Percentiles rank a stretch among this genome's conserved stretches.
These are phyloP conservation scores for Entelexis paramagnoliae DNA, from an alignment of 1,139 yeast genomes.

Conservation along the genomic window DNA sequence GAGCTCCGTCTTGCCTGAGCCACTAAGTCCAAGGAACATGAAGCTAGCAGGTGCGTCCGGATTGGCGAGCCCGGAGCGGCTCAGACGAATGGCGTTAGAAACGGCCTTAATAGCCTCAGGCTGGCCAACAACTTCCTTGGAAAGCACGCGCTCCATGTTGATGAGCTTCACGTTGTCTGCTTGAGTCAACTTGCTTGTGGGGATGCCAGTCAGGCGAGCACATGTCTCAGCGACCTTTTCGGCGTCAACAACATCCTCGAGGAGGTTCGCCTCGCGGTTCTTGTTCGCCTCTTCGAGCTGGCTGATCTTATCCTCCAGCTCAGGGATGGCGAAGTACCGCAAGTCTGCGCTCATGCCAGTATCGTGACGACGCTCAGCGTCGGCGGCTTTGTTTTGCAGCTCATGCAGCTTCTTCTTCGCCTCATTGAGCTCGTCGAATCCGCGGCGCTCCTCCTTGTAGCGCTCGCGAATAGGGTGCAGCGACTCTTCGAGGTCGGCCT, in stretches of 20 bases:
- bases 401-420: conserved; percentile 89
- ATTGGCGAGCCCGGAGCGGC: conserved; percentile 91
- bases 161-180: conserved; percentile 90
- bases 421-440: conserved; percentile 80
- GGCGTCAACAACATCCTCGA: conserved; percentile 80
- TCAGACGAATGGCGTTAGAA: conserved; percentile 82
- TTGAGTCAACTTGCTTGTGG: conserved; percentile 92
- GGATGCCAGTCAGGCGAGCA: conserved; percentile 93
- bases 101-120: conserved; percentile 94
- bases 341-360: conserved; percentile 92
- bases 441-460: conserved; percentile 77
- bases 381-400: conserved; percentile 80
- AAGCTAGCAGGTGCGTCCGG: conserved; percentile 96
- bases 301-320: conserved; percentile 63
- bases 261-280: conserved; percentile 54
- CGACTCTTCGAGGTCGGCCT: conserved; percentile 76
- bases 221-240: conserved; percentile 96
- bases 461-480: conserved; percentile 77
- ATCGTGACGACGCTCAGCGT: conserved; percentile 95
- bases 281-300: conserved; percentile 69
- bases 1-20: conserved; percentile 96
- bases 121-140: conserved; percentile 87
- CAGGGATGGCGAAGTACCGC: conserved; percentile 93
- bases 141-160: conserved; percentile 81
- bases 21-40: conserved; percentile 88